Conservation (phyloP, 1,284 basidiomycete genomes). For the Cryptococcus floricola region DNA sequence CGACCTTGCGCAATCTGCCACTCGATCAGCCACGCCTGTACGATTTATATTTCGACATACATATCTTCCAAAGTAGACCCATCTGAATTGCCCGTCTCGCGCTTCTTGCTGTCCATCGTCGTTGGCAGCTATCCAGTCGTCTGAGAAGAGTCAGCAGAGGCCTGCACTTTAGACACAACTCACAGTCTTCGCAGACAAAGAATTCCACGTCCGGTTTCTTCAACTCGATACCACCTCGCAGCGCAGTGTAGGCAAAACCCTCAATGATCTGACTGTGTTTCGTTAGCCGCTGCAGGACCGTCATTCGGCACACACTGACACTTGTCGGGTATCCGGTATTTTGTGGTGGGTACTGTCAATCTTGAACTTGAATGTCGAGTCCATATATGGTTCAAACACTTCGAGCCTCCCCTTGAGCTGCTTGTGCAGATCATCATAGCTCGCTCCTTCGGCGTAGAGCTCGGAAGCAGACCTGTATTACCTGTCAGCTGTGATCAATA, state of each 20-base stretch:
- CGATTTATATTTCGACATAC: conserved; percentile 56
- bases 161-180: conserved; percentile 25
- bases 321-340: conserved; percentile 63
- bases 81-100: conserved; percentile 63
- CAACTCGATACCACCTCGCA: conserved; percentile 78
- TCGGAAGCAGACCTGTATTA: conserved; percentile 65
- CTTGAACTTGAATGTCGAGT: conserved; percentile 76
- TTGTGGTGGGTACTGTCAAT: conserved; percentile 73
- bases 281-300: neutral
- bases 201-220: conserved; percentile 73
- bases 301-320: conserved; percentile 13
- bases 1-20: conserved; percentile 65
- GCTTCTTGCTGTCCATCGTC: conserved; percentile 25
- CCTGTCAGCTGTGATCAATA: neutral
- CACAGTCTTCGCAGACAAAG: conserved; percentile 87
- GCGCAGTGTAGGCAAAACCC: conserved; percentile 78
- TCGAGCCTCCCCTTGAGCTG: conserved; percentile 54
- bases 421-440: conserved; percentile 67
- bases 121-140: conserved; percentile 26
- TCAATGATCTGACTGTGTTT: conserved; percentile 61
- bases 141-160: conserved; percentile 10
- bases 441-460: conserved; percentile 65
- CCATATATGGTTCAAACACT: conserved; percentile 61
- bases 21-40: neutral
- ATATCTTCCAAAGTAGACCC: conserved; percentile 77